Evolutionary conservation across 306 rosid species (phyloP), one percentile per base, ranked within the genome.

Genomic region (Astragalus glycyphyllos): DNA sequence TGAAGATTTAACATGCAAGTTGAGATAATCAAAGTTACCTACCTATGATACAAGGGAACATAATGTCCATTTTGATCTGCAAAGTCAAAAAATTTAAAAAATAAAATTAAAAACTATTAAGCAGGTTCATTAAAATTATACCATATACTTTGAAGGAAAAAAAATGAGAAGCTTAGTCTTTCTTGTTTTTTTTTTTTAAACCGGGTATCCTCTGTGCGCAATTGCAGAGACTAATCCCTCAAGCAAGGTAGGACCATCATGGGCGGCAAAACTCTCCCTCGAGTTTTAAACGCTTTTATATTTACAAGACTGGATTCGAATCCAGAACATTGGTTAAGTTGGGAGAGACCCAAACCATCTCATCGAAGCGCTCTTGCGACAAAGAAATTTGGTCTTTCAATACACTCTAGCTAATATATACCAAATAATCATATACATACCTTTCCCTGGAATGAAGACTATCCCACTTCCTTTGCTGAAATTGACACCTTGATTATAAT

Each of bases 371-470:
- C 23, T 20, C 1, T 26, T 26, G 31, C 3, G 31, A 1, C 1
- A 0, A 26, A 26, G 4, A 3, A 62, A 55, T 34, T 10, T 23
- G 23, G 17, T 32, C 3, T 50, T 61, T 9, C 0, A 48, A 68
- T 4, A 14, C 20, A 72, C 16, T 53, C 6, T 1, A 34, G 55
- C 10, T 16, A 14, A 40, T 41, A 57, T 8, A 7, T 58, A 54
- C 58, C 14, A 12, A 26, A 40, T 50, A 53, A 41, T 26, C 31
- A 26, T 26, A 26, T 31, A 45, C 8, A 5, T 16, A 89, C 98
- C 98, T 87, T 61, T 87, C 34, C 86, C 87, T 0, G 96, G 96
- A 67, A 89, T 72, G 60, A 71, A 84, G 73, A 84, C 77, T 38
- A 78, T 26, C 3, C 89, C 91, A 44, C 77, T 79, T 9, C 73